Evolutionary conservation across 345 rosid genomes (phyloP), one percentile per base, ranked within the genome.

Genomic region (Carallia pectinifolia): DNA sequence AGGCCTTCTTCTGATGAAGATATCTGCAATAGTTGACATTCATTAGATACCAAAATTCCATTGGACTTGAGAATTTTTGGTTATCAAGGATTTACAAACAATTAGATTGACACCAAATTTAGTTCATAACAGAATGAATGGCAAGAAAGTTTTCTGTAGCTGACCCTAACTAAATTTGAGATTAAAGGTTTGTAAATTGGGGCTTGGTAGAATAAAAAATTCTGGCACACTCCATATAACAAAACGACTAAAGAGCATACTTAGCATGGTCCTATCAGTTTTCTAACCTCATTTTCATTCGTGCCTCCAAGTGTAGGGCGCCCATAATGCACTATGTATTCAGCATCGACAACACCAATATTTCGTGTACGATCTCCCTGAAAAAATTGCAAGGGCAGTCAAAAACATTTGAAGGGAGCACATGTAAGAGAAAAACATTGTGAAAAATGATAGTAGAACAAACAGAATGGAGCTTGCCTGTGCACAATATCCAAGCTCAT

Each of bases 321-420:
- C 59, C 83, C 85, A 72, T 81, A 76, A 62, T 89, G 93, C 8
- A 82, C 70, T 54, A 89, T 71, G 73, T 89, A 89, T 71, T 89
- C 91, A 10, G 86, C 87, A 77, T 89, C 93, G 13, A 89, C 89
- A 58, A 89, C 74, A 55, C 93, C 93, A 8, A 89, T 81, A 37
- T 76, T 83, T 75, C 75, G 78, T 4, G 75, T 81, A 69, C 93
- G 74, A 75, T 89, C 93, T 12, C 91, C 93, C 91, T 88, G 54
- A 68, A 55, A 72, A 76, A 66, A 58, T 30, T 66, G 64, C 50
- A 60, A 23, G 53, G 13, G 68, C 40, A 50, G 44, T 65, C 67
- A 65, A 67, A 34, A 47, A 19, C 18, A 13, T 30, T 68, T 52
- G 23, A 5, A 23, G 61, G 63, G 33, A 9, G 53, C 23, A 52